phyloP scores from a whole-genome alignment of 1,284 basidiomycete genomes.

The Thelephora terrestris region DNA sequence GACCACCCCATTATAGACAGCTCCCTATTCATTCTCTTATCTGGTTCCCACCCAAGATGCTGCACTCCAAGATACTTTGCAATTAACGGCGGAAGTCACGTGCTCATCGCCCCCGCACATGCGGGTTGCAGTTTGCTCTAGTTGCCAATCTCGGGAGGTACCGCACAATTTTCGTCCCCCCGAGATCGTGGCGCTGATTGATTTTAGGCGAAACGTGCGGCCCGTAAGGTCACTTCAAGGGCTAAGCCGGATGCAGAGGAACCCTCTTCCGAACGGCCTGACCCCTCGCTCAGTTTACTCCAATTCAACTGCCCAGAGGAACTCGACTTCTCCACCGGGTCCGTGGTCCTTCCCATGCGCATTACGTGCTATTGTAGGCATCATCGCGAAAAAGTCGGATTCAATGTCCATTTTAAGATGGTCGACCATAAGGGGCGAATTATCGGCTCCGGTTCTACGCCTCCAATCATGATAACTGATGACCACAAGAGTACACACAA shows the following conservation, averaged over 20 bases:
- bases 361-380: conserved; percentile 99
- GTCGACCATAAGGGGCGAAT: conserved; percentile 73
- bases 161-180: conserved; percentile 16
- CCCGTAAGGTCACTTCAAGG: conserved; percentile 74
- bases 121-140: conserved; percentile 72
- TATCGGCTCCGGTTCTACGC: conserved; percentile 77
- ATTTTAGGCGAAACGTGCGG: conserved; percentile 72
- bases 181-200: conserved; percentile 6
- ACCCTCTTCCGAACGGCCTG: conserved; percentile 42
- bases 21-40: conserved; percentile 12
- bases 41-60: conserved; percentile 42
- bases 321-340: conserved; percentile 84
- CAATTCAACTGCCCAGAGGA: conserved; percentile 95
- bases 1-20: conserved; percentile 4
- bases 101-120: conserved; percentile 74
- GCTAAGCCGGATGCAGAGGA: conserved; percentile 72
- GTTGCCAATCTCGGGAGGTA: conserved; percentile 79
- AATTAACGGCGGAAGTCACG: conserved; percentile 56
- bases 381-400: conserved; percentile 95
- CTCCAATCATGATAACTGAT: conserved; percentile 98
- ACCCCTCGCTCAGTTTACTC: conserved; percentile 78
- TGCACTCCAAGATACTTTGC: conserved; percentile 58
- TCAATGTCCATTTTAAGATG: conserved; percentile 88
- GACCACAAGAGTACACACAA: conserved; percentile 81
- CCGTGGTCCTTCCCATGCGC: conserved; percentile 82